Percentiles rank a stretch among this genome's conserved stretches.
These are phyloP conservation scores for Keithomyces neogunnii DNA, from an alignment of 2,329 filamentous ascomycete species.

Conservation along the genomic window DNA sequence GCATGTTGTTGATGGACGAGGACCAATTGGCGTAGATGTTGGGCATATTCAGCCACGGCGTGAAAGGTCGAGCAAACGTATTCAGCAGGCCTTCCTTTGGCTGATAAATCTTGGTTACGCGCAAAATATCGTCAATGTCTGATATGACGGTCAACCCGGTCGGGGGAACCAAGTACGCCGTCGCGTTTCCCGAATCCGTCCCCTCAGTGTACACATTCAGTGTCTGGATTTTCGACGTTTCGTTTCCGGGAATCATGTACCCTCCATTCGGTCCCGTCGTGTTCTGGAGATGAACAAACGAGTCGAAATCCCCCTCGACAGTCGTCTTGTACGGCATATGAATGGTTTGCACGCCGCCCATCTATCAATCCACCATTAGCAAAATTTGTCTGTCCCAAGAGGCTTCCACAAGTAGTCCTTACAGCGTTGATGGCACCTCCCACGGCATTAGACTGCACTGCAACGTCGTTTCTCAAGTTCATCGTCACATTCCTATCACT, in stretches of 20 bases:
- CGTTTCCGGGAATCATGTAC: conserved; percentile 53
- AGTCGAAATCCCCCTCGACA: conserved; percentile 61
- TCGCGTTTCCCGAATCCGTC: conserved; percentile 60
- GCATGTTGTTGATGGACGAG: conserved; percentile 53
- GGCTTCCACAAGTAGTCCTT: conserved; percentile 5
- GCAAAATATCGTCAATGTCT: conserved; percentile 73
- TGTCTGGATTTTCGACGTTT: conserved; percentile 55
- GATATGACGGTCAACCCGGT: conserved; percentile 64
- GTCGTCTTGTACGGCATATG: conserved; percentile 60
- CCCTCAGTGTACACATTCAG: conserved; percentile 61
- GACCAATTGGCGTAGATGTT: conserved; percentile 71
- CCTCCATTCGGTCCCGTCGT: conserved; percentile 39
- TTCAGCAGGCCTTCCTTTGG: conserved; percentile 69
- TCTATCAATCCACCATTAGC: conserved; percentile 9
- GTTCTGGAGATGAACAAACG: conserved; percentile 56
- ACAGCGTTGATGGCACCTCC: conserved; percentile 43
- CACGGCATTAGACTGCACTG: conserved; percentile 42
- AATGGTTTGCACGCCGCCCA: conserved; percentile 54
- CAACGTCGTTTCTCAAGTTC: conserved; percentile 39
- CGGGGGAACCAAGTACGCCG: conserved; percentile 66
- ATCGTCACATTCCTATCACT: conserved; percentile 54
- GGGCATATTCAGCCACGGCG: conserved; percentile 72
- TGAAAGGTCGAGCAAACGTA: conserved; percentile 64
- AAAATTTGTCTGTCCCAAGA: not conserved
- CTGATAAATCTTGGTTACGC: conserved; percentile 73